These are phyloP conservation scores for Fusarium goolgardi DNA, from an alignment of 2,329 filamentous ascomycete genomes.

Conservation along the genomic window DNA sequence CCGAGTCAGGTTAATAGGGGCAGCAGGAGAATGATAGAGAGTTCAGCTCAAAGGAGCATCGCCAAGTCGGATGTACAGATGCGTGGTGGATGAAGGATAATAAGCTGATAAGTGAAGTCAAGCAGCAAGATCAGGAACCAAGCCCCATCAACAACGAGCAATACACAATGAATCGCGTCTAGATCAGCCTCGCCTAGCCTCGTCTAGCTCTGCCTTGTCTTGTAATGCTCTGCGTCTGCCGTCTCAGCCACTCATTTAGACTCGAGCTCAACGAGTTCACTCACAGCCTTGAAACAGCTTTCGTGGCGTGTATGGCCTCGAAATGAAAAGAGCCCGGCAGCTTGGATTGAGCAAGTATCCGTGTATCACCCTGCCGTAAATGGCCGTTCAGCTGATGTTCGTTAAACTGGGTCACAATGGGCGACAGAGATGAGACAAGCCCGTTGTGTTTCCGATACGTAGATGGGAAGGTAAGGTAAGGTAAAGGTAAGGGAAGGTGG, in stretches of 20 bases:
- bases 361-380: slow-evolving; percentile 1
- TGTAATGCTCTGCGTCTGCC: slow-evolving; percentile 20
- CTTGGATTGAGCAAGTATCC: slow-evolving; percentile 1
- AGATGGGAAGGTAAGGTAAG: slow-evolving; percentile 24
- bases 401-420: slow-evolving; percentile 9
- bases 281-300: slow-evolving; percentile 10
- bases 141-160: slow-evolving; percentile 44
- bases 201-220: neutral
- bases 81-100: neutral
- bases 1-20: slow-evolving; percentile 30
- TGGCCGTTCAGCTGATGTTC: slow-evolving; percentile 2
- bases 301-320: slow-evolving; percentile 4
- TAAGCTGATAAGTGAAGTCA: slow-evolving; percentile 6
- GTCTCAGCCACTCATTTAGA: slow-evolving; percentile 27
- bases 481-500: slow-evolving; percentile 11
- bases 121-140: slow-evolving; percentile 24
- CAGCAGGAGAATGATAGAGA: slow-evolving; percentile 10
- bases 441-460: slow-evolving; percentile 36
- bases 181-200: slow-evolving; percentile 11
- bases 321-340: neutral
- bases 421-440: slow-evolving; percentile 18
- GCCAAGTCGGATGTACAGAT: slow-evolving; percentile 9
- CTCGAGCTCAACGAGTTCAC: slow-evolving; percentile 11
- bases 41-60: slow-evolving; percentile 16
- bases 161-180: slow-evolving; percentile 35